Conservation (phyloP, 371 early-diverging fungal species). For the Hamiltosporidium magnivora region DNA sequence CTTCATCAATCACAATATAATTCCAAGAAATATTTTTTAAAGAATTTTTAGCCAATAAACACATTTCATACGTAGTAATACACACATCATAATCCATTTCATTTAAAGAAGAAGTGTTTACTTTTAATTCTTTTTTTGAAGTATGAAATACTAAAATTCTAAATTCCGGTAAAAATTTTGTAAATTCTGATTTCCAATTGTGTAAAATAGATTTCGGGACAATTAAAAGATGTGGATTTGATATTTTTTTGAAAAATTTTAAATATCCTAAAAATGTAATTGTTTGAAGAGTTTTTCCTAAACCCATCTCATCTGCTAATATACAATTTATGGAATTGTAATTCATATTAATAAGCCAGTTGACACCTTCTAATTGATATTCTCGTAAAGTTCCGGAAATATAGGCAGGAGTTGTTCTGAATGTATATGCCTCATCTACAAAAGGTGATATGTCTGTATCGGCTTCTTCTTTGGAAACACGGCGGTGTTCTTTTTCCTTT, state of each 20-base stretch:
- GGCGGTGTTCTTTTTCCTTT: no score
- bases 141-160: conserved; percentile 69
- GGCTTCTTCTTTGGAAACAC: no score
- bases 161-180: conserved; percentile 78
- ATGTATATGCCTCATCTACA: no score
- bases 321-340: conserved; percentile 59
- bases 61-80: conserved; percentile 83
- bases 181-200: conserved; percentile 87
- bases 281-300: conserved; percentile 51
- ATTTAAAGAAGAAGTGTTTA: neutral
- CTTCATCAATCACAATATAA: conserved; percentile 95
- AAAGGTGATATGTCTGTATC: no score
- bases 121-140: neutral
- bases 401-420: neutral
- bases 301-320: conserved; percentile 73
- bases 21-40: conserved; percentile 66
- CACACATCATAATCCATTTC: conserved; percentile 56
- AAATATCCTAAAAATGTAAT: neutral
- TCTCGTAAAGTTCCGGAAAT: neutral
- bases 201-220: conserved; percentile 82
- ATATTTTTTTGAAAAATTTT: conserved; percentile 14
- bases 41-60: conserved; percentile 77
- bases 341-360: neutral
- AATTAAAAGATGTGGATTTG: conserved; percentile 66
- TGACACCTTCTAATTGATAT: conserved; percentile 1